Evolutionary conservation across 805 yeast species (phyloP).

Genomic region (Pichia gijzeniarum): DNA sequence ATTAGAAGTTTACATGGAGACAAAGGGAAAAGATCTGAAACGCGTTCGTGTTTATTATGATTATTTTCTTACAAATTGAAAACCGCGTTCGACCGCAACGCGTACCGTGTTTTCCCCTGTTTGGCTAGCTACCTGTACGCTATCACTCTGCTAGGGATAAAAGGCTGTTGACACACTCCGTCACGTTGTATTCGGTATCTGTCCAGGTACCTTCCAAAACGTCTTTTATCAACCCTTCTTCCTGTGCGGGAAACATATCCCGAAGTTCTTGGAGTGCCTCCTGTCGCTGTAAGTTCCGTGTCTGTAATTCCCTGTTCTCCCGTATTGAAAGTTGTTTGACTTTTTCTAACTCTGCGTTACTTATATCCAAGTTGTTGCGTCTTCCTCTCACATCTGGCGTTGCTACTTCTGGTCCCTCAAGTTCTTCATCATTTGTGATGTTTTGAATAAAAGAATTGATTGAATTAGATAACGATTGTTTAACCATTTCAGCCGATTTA

Average conservation of each 20-base stretch:
- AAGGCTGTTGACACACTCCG: conserved; percentile 1
- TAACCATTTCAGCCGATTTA: conserved; percentile 32
- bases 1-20: too few relatives aligned
- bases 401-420: not conserved
- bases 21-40: too few relatives aligned
- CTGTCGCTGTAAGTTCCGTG: conserved; percentile 25
- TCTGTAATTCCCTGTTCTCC: conserved; percentile 21
- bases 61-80: too few relatives aligned
- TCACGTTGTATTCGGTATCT: not conserved
- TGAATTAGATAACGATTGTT: conserved; percentile 29
- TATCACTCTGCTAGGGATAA: not conserved
- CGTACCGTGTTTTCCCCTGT: too few relatives aligned
- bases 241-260: conserved; percentile 7
- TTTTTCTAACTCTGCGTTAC: conserved; percentile 17
- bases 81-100: too few relatives aligned
- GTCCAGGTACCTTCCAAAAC: not conserved
- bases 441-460: conserved; percentile 20
- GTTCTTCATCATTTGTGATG: conserved; percentile 7
- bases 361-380: not conserved
- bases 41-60: too few relatives aligned
- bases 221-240: not conserved
- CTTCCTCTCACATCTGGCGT: not conserved
- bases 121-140: not conserved
- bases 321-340: conserved; percentile 27
- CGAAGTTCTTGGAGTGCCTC: not conserved